Percentiles rank a stretch among this genome's conserved stretches.
Evolutionary conservation across 2,329 filamentous ascomycete species (phyloP).

Genomic region (Neoarthrinium moseri): DNA sequence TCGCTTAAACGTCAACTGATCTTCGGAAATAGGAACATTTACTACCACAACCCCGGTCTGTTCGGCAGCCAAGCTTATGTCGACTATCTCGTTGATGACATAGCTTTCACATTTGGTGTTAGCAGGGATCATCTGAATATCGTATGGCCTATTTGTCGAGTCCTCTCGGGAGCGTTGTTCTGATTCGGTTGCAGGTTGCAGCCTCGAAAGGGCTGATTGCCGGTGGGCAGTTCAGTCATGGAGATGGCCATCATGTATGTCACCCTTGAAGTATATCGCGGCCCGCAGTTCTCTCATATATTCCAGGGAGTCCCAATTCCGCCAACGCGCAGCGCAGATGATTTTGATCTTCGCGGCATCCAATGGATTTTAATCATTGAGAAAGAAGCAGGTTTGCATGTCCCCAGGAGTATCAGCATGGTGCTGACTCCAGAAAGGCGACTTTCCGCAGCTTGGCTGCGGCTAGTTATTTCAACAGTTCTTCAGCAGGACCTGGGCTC

Average conservation of each 20-base stretch:
- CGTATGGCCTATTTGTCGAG: constrained; percentile 39
- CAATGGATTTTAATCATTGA: constrained; percentile 74
- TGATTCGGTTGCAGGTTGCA: constrained; percentile 52
- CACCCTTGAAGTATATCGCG: not conserved
- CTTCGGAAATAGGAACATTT: constrained; percentile 64
- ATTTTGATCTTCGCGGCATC: constrained; percentile 46
- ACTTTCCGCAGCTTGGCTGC: constrained; percentile 68
- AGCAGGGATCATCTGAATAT: constrained; percentile 68
- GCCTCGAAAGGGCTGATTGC: constrained; percentile 70
- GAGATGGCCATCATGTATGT: constrained; percentile 27
- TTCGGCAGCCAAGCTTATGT: constrained; percentile 70
- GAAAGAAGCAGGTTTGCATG: constrained; percentile 60
- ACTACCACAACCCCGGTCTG: constrained; percentile 71
- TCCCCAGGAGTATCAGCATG: not conserved
- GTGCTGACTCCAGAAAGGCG: constrained; percentile 51
- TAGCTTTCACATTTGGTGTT: constrained; percentile 68
- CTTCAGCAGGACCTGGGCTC: constrained; percentile 54
- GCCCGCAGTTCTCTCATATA: not conserved
- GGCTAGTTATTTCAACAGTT: constrained; percentile 52
- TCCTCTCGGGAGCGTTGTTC: not conserved
- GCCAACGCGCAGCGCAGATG: constrained; percentile 43
- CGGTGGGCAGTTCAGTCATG: constrained; percentile 40
- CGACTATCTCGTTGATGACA: constrained; percentile 70
- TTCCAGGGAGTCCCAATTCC: constrained; percentile 62
- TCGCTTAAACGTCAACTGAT: not conserved